Evolutionary conservation across 2,329 filamentous ascomycete species (phyloP).

Genomic region (Penicillium italicum): DNA sequence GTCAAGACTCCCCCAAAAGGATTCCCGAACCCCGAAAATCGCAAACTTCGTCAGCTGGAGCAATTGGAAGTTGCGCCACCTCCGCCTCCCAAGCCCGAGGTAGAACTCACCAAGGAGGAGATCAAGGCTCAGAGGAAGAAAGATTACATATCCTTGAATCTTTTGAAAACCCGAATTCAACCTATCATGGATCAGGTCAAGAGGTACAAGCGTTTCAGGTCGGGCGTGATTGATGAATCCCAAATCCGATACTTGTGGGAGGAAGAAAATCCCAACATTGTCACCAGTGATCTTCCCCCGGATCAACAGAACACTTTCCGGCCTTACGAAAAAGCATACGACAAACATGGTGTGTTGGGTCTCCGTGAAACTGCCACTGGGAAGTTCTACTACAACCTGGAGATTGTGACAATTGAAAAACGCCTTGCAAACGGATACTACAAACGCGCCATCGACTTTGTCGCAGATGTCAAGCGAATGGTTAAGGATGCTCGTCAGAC

Average conservation of each 20-base stretch:
- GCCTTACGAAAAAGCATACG: conserved; percentile 75
- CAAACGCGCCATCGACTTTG: conserved; percentile 81
- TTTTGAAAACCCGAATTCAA: conserved; percentile 83
- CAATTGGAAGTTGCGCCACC: conserved; percentile 70
- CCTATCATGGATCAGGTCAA: conserved; percentile 98
- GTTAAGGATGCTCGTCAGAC: conserved; percentile 78
- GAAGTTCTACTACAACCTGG: conserved; percentile 93
- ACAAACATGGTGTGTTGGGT: conserved; percentile 73
- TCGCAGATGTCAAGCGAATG: conserved; percentile 79
- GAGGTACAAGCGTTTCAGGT: conserved; percentile 84
- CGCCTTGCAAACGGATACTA: conserved; percentile 97
- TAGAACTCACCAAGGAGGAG: conserved; percentile 70
- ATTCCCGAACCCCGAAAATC: conserved; percentile 80
- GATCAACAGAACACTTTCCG: conserved; percentile 59
- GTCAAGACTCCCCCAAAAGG: conserved; percentile 75
- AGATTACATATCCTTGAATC: conserved; percentile 79
- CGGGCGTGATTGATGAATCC: conserved; percentile 68
- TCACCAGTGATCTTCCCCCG: conserved; percentile 58
- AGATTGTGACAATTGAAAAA: conserved; percentile 89
- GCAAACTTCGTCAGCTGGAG: conserved; percentile 81
- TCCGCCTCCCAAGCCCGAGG: conserved; percentile 60
- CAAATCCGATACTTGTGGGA: conserved; percentile 79
- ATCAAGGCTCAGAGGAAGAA: conserved; percentile 74
- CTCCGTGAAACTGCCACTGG: conserved; percentile 69
- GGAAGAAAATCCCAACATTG: conserved; percentile 69